These are phyloP conservation scores for Zelopaecilomyces penicillatus DNA, from an alignment of 2,329 filamentous ascomycete species.

Conservation along the genomic window DNA sequence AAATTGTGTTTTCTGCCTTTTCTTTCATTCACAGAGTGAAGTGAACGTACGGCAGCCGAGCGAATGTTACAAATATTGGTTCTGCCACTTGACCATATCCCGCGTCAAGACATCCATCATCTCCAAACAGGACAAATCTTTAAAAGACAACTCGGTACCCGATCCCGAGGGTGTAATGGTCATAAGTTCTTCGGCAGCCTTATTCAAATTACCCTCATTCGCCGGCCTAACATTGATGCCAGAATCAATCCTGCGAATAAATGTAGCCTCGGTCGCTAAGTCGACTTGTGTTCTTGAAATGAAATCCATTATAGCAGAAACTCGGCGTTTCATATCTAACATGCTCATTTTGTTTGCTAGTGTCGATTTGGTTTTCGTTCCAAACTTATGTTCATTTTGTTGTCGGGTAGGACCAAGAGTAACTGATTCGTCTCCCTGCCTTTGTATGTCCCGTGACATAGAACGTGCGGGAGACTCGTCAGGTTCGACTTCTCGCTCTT, in stretches of 20 bases:
- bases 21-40: too few species aligned
- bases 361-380: conserved; percentile 41
- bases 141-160: conserved; percentile 49
- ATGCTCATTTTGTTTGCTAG: conserved; percentile 66
- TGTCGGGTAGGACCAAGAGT: conserved; percentile 26
- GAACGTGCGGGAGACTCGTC: conserved; percentile 51
- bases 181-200: conserved; percentile 9
- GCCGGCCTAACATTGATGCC: conserved; percentile 5
- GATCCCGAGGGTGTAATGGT: too few species aligned
- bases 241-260: conserved; percentile 31
- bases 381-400: conserved; percentile 42
- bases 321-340: conserved; percentile 80
- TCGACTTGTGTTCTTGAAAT: conserved; percentile 85
- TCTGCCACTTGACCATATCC: conserved; percentile 79
- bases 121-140: conserved; percentile 67
- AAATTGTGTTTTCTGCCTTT: too few species aligned
- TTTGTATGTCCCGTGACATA: conserved; percentile 41
- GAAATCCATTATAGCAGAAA: conserved; percentile 78
- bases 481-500: conserved; percentile 55
- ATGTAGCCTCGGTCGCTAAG: conserved; percentile 57
- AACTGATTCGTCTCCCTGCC: conserved; percentile 25
- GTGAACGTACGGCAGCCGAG: too few species aligned
- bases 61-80: too few species aligned
- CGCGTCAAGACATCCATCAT: conserved; percentile 86
- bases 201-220: conserved; percentile 11